A percentile compares a stretch with the other conserved stretches of the same genome.
Conservation (phyloP, 2,329 filamentous ascomycete species). For the Aspergillus alliaceus region DNA sequence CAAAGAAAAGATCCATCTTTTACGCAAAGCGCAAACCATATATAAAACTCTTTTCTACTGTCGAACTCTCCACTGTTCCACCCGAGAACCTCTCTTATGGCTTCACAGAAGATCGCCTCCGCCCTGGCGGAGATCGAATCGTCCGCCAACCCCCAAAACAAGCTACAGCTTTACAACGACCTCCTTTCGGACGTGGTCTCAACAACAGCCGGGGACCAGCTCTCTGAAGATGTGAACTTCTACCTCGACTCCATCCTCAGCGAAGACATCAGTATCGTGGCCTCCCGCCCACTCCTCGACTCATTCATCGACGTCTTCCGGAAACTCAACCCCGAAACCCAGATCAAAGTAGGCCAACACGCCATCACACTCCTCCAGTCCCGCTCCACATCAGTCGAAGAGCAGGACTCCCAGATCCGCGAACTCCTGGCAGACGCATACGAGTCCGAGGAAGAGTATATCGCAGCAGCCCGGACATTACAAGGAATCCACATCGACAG, state of each 20-base stretch:
- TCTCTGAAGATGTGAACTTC: conserved; percentile 64
- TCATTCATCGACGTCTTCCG: conserved; percentile 66
- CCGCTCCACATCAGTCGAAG: conserved; percentile 73
- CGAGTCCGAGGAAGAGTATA: conserved; percentile 78
- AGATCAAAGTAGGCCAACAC: conserved; percentile 73
- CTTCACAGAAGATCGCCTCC: conserved; percentile 50
- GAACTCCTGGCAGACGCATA: conserved; percentile 80
- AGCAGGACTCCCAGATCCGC: conserved; percentile 77
- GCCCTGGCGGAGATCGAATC: conserved; percentile 53
- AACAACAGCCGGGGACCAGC: conserved; percentile 44
- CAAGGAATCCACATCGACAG: conserved; percentile 85
- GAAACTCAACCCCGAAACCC: conserved; percentile 56
- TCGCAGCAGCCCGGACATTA: conserved; percentile 72
- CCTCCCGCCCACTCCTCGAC: conserved; percentile 68
- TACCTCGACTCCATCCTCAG: conserved; percentile 69
- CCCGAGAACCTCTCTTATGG: conserved; percentile 36
- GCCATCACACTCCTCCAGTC: conserved; percentile 68
- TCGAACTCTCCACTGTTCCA: background rate
- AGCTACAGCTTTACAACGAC: conserved; percentile 57
- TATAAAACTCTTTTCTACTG: background rate
- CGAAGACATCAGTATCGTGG: conserved; percentile 73
- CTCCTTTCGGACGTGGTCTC: conserved; percentile 58
- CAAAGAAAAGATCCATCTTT: background rate
- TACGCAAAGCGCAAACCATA: background rate
- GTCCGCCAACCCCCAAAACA: conserved; percentile 48